Evolutionary conservation across 1,284 basidiomycete genomes (phyloP).

Genomic region (Cryptococcus sp.): DNA sequence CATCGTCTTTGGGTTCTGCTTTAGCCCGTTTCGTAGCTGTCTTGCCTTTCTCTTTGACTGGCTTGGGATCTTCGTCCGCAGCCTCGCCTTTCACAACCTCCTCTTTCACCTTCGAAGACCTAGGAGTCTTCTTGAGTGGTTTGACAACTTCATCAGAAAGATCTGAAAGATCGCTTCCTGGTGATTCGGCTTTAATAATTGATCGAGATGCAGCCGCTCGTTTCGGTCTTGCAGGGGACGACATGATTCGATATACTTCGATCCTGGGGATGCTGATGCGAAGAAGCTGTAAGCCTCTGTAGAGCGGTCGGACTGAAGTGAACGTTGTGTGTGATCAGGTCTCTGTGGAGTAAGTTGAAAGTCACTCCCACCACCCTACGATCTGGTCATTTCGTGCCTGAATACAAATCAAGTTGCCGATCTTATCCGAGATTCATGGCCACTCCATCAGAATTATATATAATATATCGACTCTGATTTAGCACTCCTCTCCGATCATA

Average conservation of each 20-base stretch:
- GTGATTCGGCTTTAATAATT: background rate
- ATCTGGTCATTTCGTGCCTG: too few species aligned
- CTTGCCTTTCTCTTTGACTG: conserved; percentile 4
- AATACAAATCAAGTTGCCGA: too few species aligned
- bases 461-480: too few species aligned
- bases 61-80: background rate
- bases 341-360: too few species aligned
- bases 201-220: background rate
- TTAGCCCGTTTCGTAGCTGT: background rate
- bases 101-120: background rate
- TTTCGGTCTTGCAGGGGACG: background rate
- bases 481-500: too few species aligned
- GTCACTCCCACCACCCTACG: too few species aligned
- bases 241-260: background rate
- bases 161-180: background rate
- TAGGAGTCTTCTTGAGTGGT: background rate
- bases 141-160: background rate
- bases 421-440: too few species aligned
- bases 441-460: too few species aligned
- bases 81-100: background rate
- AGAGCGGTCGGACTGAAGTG: too few species aligned
- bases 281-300: background rate
- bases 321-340: too few species aligned
- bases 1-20: background rate
- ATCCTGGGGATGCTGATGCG: background rate